Percentiles rank a stretch among this genome's conserved stretches.
Evolutionary conservation across 2,329 filamentous ascomycete genomes (phyloP).

Genomic region (Xylariaceae sp.): DNA sequence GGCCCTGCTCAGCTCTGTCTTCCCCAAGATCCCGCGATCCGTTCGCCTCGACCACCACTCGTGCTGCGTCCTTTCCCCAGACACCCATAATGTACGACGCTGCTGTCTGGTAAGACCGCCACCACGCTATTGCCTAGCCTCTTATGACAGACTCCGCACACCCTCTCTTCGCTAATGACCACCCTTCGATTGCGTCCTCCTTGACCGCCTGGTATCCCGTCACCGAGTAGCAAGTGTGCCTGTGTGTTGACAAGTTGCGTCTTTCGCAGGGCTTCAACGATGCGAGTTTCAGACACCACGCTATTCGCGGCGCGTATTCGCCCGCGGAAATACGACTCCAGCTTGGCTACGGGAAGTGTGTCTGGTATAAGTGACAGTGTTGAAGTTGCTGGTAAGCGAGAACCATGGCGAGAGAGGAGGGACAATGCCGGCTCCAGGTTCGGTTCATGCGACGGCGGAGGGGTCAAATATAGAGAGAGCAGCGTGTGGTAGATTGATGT

Average conservation of each 20-base stretch:
- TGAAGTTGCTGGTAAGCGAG: conserved; percentile 84
- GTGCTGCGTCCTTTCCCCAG: conserved; percentile 53
- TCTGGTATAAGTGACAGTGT: conserved; percentile 87
- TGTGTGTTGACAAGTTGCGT: conserved; percentile 82
- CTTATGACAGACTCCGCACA: conserved; percentile 94
- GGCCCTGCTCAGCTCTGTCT: conserved; percentile 31
- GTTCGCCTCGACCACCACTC: conserved; percentile 45
- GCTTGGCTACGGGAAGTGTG: conserved; percentile 75
- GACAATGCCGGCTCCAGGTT: conserved; percentile 82
- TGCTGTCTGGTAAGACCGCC: conserved; percentile 84
- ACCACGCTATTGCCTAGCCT: conserved; percentile 90
- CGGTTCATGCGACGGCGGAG: conserved; percentile 73
- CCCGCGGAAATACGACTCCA: conserved; percentile 90
- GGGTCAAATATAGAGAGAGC: conserved; percentile 86
- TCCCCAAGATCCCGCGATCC: conserved; percentile 42
- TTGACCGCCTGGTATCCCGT: conserved; percentile 60
- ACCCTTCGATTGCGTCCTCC: conserved; percentile 69
- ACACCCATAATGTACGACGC: conserved; percentile 83
- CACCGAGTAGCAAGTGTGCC: conserved; percentile 75
- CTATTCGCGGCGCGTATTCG: conserved; percentile 87
- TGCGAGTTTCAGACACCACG: conserved; percentile 78
- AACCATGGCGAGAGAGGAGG: conserved; percentile 90
- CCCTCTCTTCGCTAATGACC: conserved; percentile 82
- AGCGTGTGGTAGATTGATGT: conserved; percentile 92
- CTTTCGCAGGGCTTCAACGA: conserved; percentile 78